Percentiles rank a stretch among this genome's conserved stretches.
These are phyloP conservation scores for Melampsora americana DNA, from an alignment of 1,284 basidiomycete genomes.

Conservation along the genomic window DNA sequence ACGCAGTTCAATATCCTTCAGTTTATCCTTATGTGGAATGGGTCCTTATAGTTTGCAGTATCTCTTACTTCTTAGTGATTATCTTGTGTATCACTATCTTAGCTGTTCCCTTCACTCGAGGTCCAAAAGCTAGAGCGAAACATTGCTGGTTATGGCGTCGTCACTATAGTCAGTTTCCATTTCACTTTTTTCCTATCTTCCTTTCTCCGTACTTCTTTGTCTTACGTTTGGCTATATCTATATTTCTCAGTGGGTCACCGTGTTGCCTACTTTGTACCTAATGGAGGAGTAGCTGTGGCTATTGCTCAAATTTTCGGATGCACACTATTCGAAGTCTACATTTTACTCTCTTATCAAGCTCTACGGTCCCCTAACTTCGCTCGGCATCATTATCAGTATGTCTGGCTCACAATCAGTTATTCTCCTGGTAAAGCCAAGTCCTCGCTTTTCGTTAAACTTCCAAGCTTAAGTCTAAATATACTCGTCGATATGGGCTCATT, in stretches of 20 bases:
- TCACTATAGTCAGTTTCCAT: slow-evolving; percentile 2
- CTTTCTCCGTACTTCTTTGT: not conserved
- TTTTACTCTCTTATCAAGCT: not conserved
- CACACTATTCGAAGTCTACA: not conserved
- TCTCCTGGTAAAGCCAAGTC: not conserved
- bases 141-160: slow-evolving; percentile 4
- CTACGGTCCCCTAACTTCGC: not conserved
- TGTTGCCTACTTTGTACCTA: not conserved
- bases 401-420: not conserved
- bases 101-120: not conserved
- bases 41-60: not conserved
- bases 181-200: not conserved
- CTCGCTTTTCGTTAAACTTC: not conserved
- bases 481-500: not conserved
- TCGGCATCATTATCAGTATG: not conserved
- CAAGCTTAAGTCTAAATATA: not conserved
- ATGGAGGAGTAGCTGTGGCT: not conserved
- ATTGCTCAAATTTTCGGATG: not conserved
- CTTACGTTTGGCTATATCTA: not conserved
- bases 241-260: not conserved
- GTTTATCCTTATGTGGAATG: slow-evolving; percentile 3
- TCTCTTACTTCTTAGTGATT: slow-evolving; percentile 10
- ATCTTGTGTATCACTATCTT: not conserved
- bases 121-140: not conserved
- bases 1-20: not conserved